Conservation (phyloP, 371 early-diverging fungal genomes). For the Rhizopus sp. region DNA sequence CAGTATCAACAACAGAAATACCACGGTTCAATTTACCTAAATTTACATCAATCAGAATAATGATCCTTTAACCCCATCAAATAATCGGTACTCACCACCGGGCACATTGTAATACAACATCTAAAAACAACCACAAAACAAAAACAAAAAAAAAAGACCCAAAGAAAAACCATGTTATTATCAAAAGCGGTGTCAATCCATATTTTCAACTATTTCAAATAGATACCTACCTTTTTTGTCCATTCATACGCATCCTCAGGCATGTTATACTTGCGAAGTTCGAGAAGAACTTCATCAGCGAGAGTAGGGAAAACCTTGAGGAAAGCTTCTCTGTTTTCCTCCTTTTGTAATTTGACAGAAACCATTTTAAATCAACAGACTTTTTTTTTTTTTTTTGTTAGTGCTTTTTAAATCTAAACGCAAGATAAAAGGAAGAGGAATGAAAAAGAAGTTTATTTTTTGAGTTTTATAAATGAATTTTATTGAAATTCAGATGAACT, state of each 20-base stretch:
- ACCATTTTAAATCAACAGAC: too few species aligned
- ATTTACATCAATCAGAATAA: too few species aligned
- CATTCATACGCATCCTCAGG: constrained; percentile 76
- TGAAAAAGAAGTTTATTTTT: too few species aligned
- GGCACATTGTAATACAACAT: constrained; percentile 78
- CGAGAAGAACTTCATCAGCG: constrained; percentile 62
- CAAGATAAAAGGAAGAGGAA: too few species aligned
- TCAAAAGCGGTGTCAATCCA: not conserved
- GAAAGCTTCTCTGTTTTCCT: constrained; percentile 61
- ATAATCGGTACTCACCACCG: constrained; percentile 77
- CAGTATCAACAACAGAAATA: constrained; percentile 88
- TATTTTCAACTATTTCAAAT: too few species aligned
- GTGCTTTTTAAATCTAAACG: too few species aligned
- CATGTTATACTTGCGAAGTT: constrained; percentile 68
- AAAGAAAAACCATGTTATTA: not conserved
- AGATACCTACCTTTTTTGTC: constrained; percentile 62
- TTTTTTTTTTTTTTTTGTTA: too few species aligned
- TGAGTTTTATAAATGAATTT: too few species aligned
- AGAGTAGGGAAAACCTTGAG: constrained; percentile 59
- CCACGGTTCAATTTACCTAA: constrained; percentile 97
- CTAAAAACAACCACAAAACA: too few species aligned
- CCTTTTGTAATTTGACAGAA: constrained; percentile 51
- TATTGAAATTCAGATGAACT: too few species aligned
- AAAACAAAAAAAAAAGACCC: too few species aligned
- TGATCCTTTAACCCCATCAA: too few species aligned